A percentile compares a stretch with the other conserved stretches of the same genome.
These are phyloP conservation scores for Drechslera avenae DNA, from an alignment of 2,329 filamentous ascomycete genomes.

Conservation along the genomic window DNA sequence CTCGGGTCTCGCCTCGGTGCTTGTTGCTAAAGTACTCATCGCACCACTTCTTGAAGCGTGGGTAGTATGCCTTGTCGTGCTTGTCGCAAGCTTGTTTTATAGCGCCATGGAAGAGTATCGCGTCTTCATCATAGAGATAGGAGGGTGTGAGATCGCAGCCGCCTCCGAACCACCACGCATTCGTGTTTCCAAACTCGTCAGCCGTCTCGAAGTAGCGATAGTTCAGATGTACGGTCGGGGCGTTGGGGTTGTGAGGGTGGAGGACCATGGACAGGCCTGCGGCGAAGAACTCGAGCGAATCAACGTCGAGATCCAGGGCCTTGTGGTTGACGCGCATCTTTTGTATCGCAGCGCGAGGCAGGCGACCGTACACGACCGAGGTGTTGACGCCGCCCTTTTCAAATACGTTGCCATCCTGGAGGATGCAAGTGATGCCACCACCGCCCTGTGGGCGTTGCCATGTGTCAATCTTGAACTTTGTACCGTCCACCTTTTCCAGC, in stretches of 20 bases:
- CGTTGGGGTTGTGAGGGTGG: conserved; percentile 94
- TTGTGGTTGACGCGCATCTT: conserved; percentile 92
- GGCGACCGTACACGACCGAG: conserved; percentile 88
- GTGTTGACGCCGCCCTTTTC: conserved; percentile 97
- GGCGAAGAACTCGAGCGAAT: conserved; percentile 92
- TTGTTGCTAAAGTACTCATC: conserved; percentile 97
- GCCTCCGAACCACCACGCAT: conserved; percentile 98
- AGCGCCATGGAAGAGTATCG: conserved; percentile 92
- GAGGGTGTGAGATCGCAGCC: conserved; percentile 91
- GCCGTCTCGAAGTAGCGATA: conserved; percentile 99
- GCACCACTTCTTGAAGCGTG: conserved; percentile 96
- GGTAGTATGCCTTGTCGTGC: conserved; percentile 90
- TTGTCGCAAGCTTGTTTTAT: conserved; percentile 93
- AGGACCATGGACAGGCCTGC: conserved; percentile 91
- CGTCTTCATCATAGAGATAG: conserved; percentile 97
- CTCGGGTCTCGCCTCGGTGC: conserved; percentile 84
- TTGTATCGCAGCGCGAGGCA: conserved; percentile 81
- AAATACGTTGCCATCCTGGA: conserved; percentile 96
- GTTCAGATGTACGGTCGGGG: conserved; percentile 96
- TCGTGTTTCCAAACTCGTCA: conserved; percentile 76
- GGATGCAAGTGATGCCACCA: conserved; percentile 89
- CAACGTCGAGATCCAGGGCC: conserved; percentile 77
- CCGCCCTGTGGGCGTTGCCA: conserved; percentile 90
- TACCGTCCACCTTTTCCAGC: conserved; percentile 82
- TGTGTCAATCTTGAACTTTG: conserved; percentile 79